Base-by-base conservation (phyloP, 1,139 yeast species). In the Kodamaea sp. region DNA sequence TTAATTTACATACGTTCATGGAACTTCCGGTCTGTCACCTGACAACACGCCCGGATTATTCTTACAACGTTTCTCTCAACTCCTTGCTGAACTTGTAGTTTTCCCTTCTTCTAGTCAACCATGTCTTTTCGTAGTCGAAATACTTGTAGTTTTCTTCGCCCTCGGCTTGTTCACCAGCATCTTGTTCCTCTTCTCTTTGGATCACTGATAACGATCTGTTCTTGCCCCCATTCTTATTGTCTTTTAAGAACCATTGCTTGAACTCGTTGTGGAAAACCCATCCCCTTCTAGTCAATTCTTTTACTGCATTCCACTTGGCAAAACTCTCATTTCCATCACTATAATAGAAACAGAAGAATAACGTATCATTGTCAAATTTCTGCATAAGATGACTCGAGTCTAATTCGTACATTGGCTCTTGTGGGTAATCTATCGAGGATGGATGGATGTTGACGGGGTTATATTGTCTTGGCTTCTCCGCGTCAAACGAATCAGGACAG, bases 401-500 rank as follows among this genome's bases (percentile, higher is more conserved):
- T 45, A 76, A 61, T 51, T 75, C 81, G 49, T 71, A 75, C 70
- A 77, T 72, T 28, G 96, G 96, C 47, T 88, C 96, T 55, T 83
- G 92, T 3, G 99, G 98, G 62, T 89, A 92, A 59, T 83, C 88
- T 15, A 87, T 77, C 29, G 94, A 87, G 4, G 96, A 87, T 11
- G 97, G 96, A 55, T 85, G 95, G 32, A 95, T 95, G 46, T 80
- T 79, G 15, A 66, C 63, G n/a, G 96, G 95, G 43, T 73, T 78
- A 57, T 90, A 90, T 44, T 78, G 78, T 43, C 82, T 73, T 19
- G 97, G 97, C 46, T 78, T 80, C 51, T 92, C 97, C 2, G 96
- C 84, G 56, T 90, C 94, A 42, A 81, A 75, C 1, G 97, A 87
- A 59, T 92, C 97, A 0, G 99, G 98, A 57, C 97, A 88, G 52